Evolutionary conservation across 108 stramenopile genomes (phyloP), one percentile per base, ranked within the genome.

Genomic region (Fistulifera solaris): DNA sequence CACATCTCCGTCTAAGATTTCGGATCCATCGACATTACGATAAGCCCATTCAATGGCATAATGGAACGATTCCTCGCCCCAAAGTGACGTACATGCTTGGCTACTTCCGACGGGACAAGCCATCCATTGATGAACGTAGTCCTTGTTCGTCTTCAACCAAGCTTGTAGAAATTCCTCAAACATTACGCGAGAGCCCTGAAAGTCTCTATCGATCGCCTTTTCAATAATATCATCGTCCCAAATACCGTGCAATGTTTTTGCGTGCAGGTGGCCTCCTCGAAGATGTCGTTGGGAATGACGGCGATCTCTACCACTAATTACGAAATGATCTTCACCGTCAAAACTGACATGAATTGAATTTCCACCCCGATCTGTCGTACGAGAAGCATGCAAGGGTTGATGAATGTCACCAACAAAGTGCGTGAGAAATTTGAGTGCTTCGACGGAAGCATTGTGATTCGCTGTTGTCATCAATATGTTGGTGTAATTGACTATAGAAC

Each of bases 321-420:
- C 14, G 7, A 24, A 14, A 28, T 17, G 14, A 38, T 66, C 38
- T n/a, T 28, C 1, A 0, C 44, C 57, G 38, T 44, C 31, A 43
- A 75, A 77, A 17, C 63, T 41, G 18, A 82, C 76, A 27, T 69
- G 52, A 44, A 82, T 63, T 21, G 66, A 46, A 55, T 82, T 82
- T 12, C 81, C 81, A 21, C 81, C 81, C 44, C 50, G 63, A 54
- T 82, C 81, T 7, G 76, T 54, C 16, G 38, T 21, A 38, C 81
- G 59, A 11, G 74, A 63, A 15, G 27, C 51, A 40, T 82, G 81
- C 24, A 82, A 54, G 12, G 81, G 81, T 52, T 82, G 81, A 62
- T 82, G 81, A 53, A 82, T 62, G 40, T 82, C 81, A 40, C 81
- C 81, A 42, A 82, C 54, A 55, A 82, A 77, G 62, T 82, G 81